Conservation (phyloP, 495 filamentous ascomycete genomes). For the Aspergillus affinis region DNA sequence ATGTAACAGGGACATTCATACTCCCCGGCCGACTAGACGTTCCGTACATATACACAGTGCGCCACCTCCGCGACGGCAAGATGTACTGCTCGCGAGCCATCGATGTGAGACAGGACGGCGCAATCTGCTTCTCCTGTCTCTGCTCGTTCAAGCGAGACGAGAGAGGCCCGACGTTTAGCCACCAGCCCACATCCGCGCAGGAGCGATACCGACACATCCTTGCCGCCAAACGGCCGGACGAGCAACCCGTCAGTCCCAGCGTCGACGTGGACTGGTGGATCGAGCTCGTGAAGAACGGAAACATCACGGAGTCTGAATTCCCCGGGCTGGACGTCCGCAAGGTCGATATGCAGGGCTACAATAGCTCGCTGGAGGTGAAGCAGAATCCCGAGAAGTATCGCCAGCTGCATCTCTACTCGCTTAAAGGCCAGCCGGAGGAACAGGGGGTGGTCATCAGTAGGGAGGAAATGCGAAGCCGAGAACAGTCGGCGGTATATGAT, state of each 20-base stretch:
- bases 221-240: constrained; percentile 36
- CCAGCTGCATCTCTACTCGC: constrained; percentile 58
- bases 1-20: constrained; percentile 69
- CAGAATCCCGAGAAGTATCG: constrained; percentile 51
- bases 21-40: constrained; percentile 48
- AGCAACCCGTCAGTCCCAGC: constrained; percentile 38
- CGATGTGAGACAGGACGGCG: constrained; percentile 46
- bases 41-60: constrained; percentile 61
- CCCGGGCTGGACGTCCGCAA: constrained; percentile 62
- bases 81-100: constrained; percentile 61
- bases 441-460: constrained; percentile 13
- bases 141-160: constrained; percentile 62
- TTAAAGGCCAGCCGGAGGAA: constrained; percentile 42
- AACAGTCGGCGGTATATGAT: constrained; percentile 36
- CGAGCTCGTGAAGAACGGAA: constrained; percentile 22
- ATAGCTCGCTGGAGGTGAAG: constrained; percentile 39
- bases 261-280: constrained; percentile 52
- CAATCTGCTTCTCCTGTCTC: constrained; percentile 59
- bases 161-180: constrained; percentile 26
- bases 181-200: constrained; percentile 41
- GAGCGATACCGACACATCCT: constrained; percentile 40
- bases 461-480: constrained; percentile 23
- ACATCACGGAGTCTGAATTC: constrained; percentile 44
- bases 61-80: constrained; percentile 52
- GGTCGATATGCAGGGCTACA: constrained; percentile 59